Conservation (phyloP, 257 asterid genomes). For the Lithospermum erythrorhizon region DNA sequence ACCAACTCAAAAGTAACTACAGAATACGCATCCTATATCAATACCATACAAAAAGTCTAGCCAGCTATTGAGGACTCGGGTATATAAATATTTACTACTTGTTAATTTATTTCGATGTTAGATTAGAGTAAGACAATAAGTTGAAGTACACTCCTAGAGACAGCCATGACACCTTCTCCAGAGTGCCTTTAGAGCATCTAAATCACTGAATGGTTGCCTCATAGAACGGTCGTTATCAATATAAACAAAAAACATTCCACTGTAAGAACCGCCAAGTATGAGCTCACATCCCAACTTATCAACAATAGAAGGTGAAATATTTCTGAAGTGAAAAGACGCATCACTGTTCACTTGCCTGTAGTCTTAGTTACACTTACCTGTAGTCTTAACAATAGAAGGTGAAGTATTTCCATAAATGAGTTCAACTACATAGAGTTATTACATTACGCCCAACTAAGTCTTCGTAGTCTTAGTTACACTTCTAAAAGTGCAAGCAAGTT, state of each 20-base stretch:
- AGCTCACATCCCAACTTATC: slow-evolving; percentile 43
- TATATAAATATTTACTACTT: no score
- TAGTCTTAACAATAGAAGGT: no score
- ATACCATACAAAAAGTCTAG: not conserved
- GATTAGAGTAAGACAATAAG: not conserved
- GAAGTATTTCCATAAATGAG: no score
- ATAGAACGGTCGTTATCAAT: slow-evolving; percentile 72
- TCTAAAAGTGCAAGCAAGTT: no score
- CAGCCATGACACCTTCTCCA: slow-evolving; percentile 99
- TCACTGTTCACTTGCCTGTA: slow-evolving; percentile 97
- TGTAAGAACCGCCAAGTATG: slow-evolving; percentile 69
- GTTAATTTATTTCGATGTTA: no score
- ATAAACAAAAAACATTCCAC: slow-evolving; percentile 90
- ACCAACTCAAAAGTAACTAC: not conserved
- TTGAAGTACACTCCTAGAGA: slow-evolving; percentile 53
- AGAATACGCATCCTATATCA: not conserved
- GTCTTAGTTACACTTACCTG: no score
- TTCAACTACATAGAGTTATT: no score
- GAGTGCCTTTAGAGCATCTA: no score
- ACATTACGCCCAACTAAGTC: no score
- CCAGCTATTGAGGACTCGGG: not conserved
- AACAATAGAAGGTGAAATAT: slow-evolving; percentile 39
- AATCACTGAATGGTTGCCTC: slow-evolving; percentile 89
- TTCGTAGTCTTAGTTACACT: no score
- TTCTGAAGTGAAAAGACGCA: slow-evolving; percentile 68